Evolutionary conservation across 768 basidiomycete genomes (phyloP), one percentile per base, ranked within the genome.

Genomic region (Leccinum variicolor): DNA sequence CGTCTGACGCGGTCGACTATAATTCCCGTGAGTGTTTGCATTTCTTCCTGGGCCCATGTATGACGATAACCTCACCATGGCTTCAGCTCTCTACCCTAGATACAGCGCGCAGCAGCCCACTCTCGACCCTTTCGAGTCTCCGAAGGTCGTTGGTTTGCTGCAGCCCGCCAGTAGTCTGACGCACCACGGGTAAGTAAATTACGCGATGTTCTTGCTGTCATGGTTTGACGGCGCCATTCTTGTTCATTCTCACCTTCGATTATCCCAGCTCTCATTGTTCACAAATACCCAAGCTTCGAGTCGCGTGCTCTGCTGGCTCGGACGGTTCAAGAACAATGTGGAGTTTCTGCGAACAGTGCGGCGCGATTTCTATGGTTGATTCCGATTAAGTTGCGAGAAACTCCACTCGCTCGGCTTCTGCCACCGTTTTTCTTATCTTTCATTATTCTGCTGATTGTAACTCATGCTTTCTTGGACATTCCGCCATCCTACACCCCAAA

Each of bases 351-450:
- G 90, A 91, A 79, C 81, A 90, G 76, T 92, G 90, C 71, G 90
- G 90, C 73, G 87, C 90, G 57, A 91, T 92, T 72, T 89, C 89
- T 61, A 91, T 91, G 86, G 87, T 92, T 74, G 87, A 91, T 68
- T 80, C 79, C 73, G 86, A 89, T 73, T 87, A 75, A 64, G 15
- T 52, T 34, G 21, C 43, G n/a, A 57, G 26, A 54, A 39, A 50
- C 17, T 11, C 29, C 23, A 21, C 25, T 52, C 59, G 41, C 33
- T 36, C 31, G 54, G 60, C 57, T 58, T 54, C 48, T 47, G 60
- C 60, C 58, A 48, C 29, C 33, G 50, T 28, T 60, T 65, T 67
- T 61, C 61, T 67, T 67, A 66, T 67, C 59, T 60, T 60, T 65
- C 52, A 65, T 70, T 66, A 67, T 74, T 74, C 64, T 66, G 57